These are phyloP conservation scores for Sclerotinia spermophila DNA, from an alignment of 2,329 filamentous ascomycete species.

Conservation along the genomic window DNA sequence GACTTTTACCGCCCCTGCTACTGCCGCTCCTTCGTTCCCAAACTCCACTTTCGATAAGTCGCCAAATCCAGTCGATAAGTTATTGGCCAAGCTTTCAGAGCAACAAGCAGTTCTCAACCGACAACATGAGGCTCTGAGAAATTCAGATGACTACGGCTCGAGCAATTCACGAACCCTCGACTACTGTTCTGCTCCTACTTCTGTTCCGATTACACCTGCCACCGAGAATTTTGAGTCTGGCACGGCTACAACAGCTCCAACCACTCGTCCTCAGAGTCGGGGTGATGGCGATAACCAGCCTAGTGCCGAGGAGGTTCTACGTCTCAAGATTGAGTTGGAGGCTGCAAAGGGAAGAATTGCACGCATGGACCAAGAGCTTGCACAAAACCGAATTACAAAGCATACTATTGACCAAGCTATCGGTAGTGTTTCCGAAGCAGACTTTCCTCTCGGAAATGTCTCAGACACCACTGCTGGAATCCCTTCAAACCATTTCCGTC, in stretches of 20 bases:
- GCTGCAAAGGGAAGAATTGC: slow-evolving; percentile 67
- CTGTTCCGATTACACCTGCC: slow-evolving; percentile 60
- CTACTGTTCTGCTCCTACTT: slow-evolving; percentile 48
- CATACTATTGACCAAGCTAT: slow-evolving; percentile 55
- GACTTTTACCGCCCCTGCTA: not conserved
- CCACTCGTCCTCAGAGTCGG: slow-evolving; percentile 52
- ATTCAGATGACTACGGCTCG: slow-evolving; percentile 30
- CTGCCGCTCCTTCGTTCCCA: not conserved
- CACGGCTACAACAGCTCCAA: slow-evolving; percentile 42
- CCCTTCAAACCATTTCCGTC: slow-evolving; percentile 38
- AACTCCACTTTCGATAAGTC: slow-evolving; percentile 38
- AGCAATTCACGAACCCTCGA: slow-evolving; percentile 39
- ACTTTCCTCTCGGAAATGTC: slow-evolving; percentile 35
- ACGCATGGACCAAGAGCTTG: slow-evolving; percentile 67
- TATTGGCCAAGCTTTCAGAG: slow-evolving; percentile 70
- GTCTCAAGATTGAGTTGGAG: slow-evolving; percentile 67
- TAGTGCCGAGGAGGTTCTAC: slow-evolving; percentile 56
- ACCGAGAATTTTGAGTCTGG: slow-evolving; percentile 48
- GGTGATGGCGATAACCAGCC: slow-evolving; percentile 40
- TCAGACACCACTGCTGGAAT: slow-evolving; percentile 29
- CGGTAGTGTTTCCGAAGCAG: slow-evolving; percentile 46
- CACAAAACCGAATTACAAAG: slow-evolving; percentile 58
- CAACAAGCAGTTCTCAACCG: slow-evolving; percentile 59
- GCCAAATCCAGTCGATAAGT: slow-evolving; percentile 62
- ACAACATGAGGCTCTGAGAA: slow-evolving; percentile 53